phyloP scores from a whole-genome alignment of 805 yeast species.

The Kazachstania taianensis region DNA sequence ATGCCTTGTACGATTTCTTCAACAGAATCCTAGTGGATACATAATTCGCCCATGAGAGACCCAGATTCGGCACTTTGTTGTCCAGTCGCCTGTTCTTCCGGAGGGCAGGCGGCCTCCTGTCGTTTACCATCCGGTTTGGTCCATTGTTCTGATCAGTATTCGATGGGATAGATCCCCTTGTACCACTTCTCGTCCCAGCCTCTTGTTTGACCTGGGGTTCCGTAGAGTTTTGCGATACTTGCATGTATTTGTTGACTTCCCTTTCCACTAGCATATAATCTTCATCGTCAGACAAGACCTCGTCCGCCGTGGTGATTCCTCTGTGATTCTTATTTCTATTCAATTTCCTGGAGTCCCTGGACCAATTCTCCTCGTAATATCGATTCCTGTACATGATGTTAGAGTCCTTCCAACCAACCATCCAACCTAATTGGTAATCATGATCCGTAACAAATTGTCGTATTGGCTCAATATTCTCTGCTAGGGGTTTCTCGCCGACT shows the following conservation, averaged over 20 bases:
- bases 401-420: conserved; percentile 62
- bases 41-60: conserved; percentile 44
- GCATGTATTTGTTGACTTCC: conserved; percentile 10
- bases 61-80: conserved; percentile 42
- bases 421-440: conserved; percentile 62
- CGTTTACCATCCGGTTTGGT: not conserved
- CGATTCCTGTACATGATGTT: conserved; percentile 28
- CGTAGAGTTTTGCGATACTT: conserved; percentile 1
- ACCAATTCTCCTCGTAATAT: conserved; percentile 7
- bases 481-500: conserved; percentile 48
- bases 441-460: conserved; percentile 27
- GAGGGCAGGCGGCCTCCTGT: not conserved
- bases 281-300: conserved; percentile 24
- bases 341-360: no score
- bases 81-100: conserved; percentile 26
- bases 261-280: conserved; percentile 19
- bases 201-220: conserved; percentile 1
- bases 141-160: not conserved
- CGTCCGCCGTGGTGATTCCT: conserved; percentile 2
- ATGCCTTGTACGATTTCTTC: conserved; percentile 34
- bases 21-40: conserved; percentile 41
- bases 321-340: not conserved
- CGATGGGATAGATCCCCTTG: not conserved
- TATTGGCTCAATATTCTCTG: conserved; percentile 9
- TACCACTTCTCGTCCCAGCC: not conserved